Conservation (phyloP, 2,329 filamentous ascomycete genomes). For the Penicillium sp. region DNA sequence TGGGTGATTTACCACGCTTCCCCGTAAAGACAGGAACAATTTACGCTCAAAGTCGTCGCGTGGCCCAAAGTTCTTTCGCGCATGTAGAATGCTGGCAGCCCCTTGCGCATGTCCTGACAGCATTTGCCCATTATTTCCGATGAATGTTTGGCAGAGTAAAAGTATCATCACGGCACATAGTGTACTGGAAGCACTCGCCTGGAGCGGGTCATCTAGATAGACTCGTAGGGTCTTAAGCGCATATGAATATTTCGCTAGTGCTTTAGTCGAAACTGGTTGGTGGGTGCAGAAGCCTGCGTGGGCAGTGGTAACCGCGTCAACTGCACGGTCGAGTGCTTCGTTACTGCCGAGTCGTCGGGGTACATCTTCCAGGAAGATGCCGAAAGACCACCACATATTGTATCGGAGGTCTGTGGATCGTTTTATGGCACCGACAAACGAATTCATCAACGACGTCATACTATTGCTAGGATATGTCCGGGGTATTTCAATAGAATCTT, state of each 20-base stretch:
- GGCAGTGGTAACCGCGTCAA: conserved; percentile 30
- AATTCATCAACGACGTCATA: conserved; percentile 30
- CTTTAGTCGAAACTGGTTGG: conserved; percentile 15
- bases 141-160: conserved; percentile 32
- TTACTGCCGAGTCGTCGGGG: conserved; percentile 48
- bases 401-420: conserved; percentile 46
- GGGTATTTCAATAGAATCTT: not conserved
- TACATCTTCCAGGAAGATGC: conserved; percentile 47
- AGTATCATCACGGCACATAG: conserved; percentile 40
- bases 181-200: conserved; percentile 34
- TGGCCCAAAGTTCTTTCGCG: conserved; percentile 30
- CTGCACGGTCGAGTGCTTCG: conserved; percentile 45
- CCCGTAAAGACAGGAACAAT: conserved; percentile 35
- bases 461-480: conserved; percentile 32
- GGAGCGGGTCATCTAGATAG: conserved; percentile 31
- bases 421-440: conserved; percentile 36
- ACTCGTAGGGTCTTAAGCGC: conserved; percentile 30
- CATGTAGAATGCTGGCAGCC: conserved; percentile 36
- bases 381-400: conserved; percentile 49
- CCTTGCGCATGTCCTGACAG: conserved; percentile 36
- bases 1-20: conserved; percentile 33
- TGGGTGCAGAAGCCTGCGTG: conserved; percentile 28
- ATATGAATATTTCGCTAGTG: conserved; percentile 32
- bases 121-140: conserved; percentile 14
- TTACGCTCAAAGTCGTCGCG: conserved; percentile 36